Evolutionary conservation across 1,139 yeast genomes (phyloP).

Genomic region (Geotrichum aggregatum): DNA sequence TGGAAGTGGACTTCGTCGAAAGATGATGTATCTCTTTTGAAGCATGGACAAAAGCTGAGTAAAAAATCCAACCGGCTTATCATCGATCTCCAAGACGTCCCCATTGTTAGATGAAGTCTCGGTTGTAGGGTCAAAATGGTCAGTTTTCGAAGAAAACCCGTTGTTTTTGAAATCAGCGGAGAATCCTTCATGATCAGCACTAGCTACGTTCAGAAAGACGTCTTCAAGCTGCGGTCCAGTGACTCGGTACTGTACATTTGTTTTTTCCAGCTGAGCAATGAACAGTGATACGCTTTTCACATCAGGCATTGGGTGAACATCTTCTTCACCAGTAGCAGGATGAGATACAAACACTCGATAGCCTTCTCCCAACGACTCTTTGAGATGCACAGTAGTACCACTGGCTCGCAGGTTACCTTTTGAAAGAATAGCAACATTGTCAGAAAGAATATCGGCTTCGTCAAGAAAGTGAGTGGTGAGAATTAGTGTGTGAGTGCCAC

Average conservation of each 20-base stretch:
- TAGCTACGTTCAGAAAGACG: slow-evolving; percentile 37
- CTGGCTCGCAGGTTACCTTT: slow-evolving; percentile 35
- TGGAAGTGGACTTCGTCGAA: slow-evolving; percentile 33
- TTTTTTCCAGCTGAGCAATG: slow-evolving; percentile 27
- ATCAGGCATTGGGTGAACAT: slow-evolving; percentile 25
- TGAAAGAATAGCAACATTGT: slow-evolving; percentile 37
- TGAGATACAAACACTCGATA: slow-evolving; percentile 31
- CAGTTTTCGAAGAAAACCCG: not conserved
- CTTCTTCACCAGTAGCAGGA: slow-evolving; percentile 31
- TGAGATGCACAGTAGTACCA: slow-evolving; percentile 38
- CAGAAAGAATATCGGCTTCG: slow-evolving; percentile 40
- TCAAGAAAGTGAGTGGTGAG: slow-evolving; percentile 41
- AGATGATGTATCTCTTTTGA: slow-evolving; percentile 34
- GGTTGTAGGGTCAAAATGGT: not conserved
- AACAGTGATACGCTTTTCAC: slow-evolving; percentile 29
- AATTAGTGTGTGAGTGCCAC: slow-evolving; percentile 34
- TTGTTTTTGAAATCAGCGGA: not conserved
- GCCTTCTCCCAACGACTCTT: slow-evolving; percentile 37
- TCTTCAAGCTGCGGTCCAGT: slow-evolving; percentile 39
- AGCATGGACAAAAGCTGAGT: slow-evolving; percentile 35
- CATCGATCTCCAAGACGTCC: slow-evolving; percentile 1
- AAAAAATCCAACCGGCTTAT: slow-evolving; percentile 25
- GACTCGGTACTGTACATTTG: slow-evolving; percentile 29
- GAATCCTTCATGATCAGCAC: slow-evolving; percentile 34
- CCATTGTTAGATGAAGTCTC: not conserved